Evolutionary conservation across 2,329 filamentous ascomycete species (phyloP), one percentile per base, ranked within the genome.

Genomic region (Aspergillaceae sp.): DNA sequence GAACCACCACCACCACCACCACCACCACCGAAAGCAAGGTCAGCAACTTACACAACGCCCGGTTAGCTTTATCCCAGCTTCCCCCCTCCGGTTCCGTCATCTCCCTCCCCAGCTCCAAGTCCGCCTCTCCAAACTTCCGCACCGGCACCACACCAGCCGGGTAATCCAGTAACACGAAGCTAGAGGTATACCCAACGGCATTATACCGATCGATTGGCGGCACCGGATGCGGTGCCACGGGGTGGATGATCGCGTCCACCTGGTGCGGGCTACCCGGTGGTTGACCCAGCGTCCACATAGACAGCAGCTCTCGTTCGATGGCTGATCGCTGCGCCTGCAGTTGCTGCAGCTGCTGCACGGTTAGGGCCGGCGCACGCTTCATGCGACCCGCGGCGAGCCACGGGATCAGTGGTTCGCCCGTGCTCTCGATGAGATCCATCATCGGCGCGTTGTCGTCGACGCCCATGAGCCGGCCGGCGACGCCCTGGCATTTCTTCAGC

Each of bases 191-290:
- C 47, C 79, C 76, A 0, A 79, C 75, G 0, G 74, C 75, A 58
- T 82, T 82, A 64, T 79, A 84, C 2, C 73, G 67, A 63, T 85
- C 82, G 45, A 82, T 74, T 7, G 74, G 71, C 1, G 80, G 78
- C 0, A 81, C 74, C 0, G 81, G 78, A 60, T 85, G 82, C 2
- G 80, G 79, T 9, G 80, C 80, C 0, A 83, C 69, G 0, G 81
- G 82, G 50, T 75, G 79, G 46, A 85, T 74, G 43, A 85, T 74
- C 0, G 79, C 78, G 65, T 84, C 81, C 5, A 84, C 44, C 0
- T 52, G 52, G n/a, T 57, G 49, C 5, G 37, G 29, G 19, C 35
- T 42, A 33, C 54, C 51, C 19, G 1, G 19, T 5, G 43, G 42
- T 11, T 32, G 5, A 34, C 49, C 52, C 27, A 48, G 46, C 4